Percentiles rank a stretch among this genome's conserved stretches.
These are phyloP conservation scores for Aspergillus tubingensis DNA, from an alignment of 2,329 filamentous ascomycete species.

Conservation along the genomic window DNA sequence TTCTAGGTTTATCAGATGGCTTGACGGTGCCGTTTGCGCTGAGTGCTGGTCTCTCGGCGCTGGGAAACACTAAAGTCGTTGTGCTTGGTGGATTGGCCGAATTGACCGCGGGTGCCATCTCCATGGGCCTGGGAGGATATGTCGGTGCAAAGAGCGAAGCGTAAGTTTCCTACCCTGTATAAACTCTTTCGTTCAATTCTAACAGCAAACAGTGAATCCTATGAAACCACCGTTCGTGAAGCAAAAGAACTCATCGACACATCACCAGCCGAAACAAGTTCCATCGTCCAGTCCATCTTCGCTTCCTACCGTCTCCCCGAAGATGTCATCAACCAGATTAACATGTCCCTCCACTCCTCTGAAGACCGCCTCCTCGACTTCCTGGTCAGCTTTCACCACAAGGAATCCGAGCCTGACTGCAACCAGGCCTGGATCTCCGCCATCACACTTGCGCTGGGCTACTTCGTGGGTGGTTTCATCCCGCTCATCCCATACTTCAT, in stretches of 20 bases:
- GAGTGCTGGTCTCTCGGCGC: constrained; percentile 65
- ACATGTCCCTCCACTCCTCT: constrained; percentile 38
- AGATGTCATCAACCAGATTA: constrained; percentile 39
- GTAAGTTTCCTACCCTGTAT: constrained; percentile 43
- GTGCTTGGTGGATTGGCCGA: constrained; percentile 75
- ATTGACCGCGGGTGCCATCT: constrained; percentile 73
- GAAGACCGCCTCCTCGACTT: constrained; percentile 48
- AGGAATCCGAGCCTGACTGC: constrained; percentile 47
- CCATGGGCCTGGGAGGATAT: constrained; percentile 77
- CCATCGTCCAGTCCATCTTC: constrained; percentile 47
- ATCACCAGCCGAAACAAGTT: constrained; percentile 39
- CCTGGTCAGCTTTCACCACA: constrained; percentile 52
- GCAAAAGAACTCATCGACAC: constrained; percentile 44
- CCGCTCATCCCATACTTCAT: constrained; percentile 71
- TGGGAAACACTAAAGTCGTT: constrained; percentile 66
- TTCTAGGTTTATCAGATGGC: constrained; percentile 75
- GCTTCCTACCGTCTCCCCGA: constrained; percentile 43
- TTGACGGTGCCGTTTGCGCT: constrained; percentile 78
- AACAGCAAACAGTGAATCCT: constrained; percentile 41
- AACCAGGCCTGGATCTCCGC: constrained; percentile 57
- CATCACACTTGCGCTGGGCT: constrained; percentile 66
- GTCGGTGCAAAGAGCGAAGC: constrained; percentile 59
- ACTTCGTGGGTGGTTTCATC: constrained; percentile 71
- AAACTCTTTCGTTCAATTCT: too few relatives aligned
- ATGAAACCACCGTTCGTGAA: constrained; percentile 48